Evolutionary conservation across 2,329 filamentous ascomycete genomes (phyloP).

Genomic region (Cryphonectria naterciae): DNA sequence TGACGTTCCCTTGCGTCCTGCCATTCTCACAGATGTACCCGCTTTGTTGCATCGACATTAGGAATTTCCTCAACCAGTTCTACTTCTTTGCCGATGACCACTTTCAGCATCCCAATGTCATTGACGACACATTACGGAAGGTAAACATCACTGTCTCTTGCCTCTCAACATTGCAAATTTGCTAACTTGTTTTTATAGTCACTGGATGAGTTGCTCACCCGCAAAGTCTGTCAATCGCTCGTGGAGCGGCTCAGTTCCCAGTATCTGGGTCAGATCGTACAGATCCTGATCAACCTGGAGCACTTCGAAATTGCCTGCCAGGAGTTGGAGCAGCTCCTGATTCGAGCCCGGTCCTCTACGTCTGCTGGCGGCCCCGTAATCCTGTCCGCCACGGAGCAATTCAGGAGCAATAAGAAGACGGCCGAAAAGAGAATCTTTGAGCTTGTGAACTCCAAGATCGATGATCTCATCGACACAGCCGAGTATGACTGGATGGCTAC

Average conservation of each 20-base stretch:
- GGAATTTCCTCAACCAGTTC: slow-evolving; percentile 97
- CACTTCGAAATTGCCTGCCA: slow-evolving; percentile 94
- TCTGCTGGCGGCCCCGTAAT: slow-evolving; percentile 80
- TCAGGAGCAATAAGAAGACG: slow-evolving; percentile 88
- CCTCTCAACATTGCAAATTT: not conserved
- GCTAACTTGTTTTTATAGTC: slow-evolving; percentile 56
- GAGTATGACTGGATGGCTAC: slow-evolving; percentile 85
- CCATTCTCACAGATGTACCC: slow-evolving; percentile 99
- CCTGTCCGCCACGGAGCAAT: slow-evolving; percentile 82
- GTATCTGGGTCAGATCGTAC: slow-evolving; percentile 96
- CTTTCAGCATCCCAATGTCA: slow-evolving; percentile 85
- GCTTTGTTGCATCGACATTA: slow-evolving; percentile 95
- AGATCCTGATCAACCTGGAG: slow-evolving; percentile 96
- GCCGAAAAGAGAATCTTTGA: slow-evolving; percentile 98
- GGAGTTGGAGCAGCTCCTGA: slow-evolving; percentile 85
- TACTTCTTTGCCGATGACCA: slow-evolving; percentile 98
- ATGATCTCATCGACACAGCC: slow-evolving; percentile 93
- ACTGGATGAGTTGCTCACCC: slow-evolving; percentile 90
- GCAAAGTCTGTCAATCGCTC: slow-evolving; percentile 88
- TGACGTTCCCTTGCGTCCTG: slow-evolving; percentile 90
- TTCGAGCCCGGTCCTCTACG: slow-evolving; percentile 79
- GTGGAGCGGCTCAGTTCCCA: slow-evolving; percentile 88
- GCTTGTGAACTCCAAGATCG: slow-evolving; percentile 97
- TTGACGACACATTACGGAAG: slow-evolving; percentile 86
- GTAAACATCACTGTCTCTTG: slow-evolving; percentile 44